phyloP scores from a whole-genome alignment of 2,329 filamentous ascomycete species.

The Colletotrichum sp. region DNA sequence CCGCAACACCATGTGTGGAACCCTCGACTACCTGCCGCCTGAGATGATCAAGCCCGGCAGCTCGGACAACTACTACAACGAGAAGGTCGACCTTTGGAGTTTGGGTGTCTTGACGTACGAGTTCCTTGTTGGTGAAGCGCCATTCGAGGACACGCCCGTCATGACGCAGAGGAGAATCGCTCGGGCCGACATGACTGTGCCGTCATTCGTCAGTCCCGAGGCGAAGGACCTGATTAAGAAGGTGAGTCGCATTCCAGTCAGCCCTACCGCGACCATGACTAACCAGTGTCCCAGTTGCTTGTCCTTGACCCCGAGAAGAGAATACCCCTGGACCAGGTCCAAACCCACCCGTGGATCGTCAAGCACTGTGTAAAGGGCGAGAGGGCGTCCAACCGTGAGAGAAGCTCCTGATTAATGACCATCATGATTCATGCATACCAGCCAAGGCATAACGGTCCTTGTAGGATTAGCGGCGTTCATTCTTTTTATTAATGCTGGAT shows the following conservation, averaged over 20 bases:
- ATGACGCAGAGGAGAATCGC: slow-evolving; percentile 94
- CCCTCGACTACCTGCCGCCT: slow-evolving; percentile 93
- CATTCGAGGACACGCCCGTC: slow-evolving; percentile 92
- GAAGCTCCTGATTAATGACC: slow-evolving; percentile 31
- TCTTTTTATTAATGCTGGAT: slow-evolving; percentile 10
- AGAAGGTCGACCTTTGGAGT: slow-evolving; percentile 97
- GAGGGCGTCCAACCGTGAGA: slow-evolving; percentile 56
- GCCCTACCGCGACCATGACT: not conserved
- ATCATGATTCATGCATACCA: slow-evolving; percentile 23
- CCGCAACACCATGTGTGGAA: slow-evolving; percentile 94
- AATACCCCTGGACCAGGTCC: slow-evolving; percentile 86
- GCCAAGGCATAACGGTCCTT: slow-evolving; percentile 20
- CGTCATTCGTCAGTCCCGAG: slow-evolving; percentile 87
- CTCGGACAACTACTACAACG: slow-evolving; percentile 87
- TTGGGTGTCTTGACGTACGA: slow-evolving; percentile 95
- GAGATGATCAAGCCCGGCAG: slow-evolving; percentile 92
- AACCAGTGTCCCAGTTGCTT: slow-evolving; percentile 65
- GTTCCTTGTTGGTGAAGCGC: slow-evolving; percentile 93
- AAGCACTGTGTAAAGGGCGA: slow-evolving; percentile 85
- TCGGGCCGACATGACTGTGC: slow-evolving; percentile 89
- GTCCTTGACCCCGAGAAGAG: slow-evolving; percentile 94
- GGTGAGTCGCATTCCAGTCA: slow-evolving; percentile 52
- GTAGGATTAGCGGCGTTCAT: slow-evolving; percentile 24
- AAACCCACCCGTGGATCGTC: slow-evolving; percentile 92
- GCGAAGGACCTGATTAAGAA: slow-evolving; percentile 91